Conservation (phyloP, 352 stramenopile species). For the Phytophthora pini region DNA sequence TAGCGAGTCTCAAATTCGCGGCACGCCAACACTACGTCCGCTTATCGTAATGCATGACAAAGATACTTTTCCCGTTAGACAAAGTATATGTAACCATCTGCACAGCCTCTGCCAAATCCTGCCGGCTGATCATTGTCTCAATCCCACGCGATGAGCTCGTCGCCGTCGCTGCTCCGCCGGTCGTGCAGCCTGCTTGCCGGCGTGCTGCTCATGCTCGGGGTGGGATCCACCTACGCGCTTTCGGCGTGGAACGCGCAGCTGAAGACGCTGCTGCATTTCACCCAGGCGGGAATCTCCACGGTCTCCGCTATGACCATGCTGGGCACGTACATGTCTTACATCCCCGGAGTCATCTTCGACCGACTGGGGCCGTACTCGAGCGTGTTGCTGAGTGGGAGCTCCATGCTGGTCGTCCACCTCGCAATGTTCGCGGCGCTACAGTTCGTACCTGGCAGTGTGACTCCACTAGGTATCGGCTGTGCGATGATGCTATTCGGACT, state of each 20-base stretch:
- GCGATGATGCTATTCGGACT: conserved; percentile 69
- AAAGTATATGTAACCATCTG: conserved; percentile 23
- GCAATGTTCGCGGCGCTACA: conserved; percentile 56
- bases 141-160: conserved; percentile 6
- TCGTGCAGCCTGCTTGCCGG: conserved; percentile 62
- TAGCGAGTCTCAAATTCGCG: conserved; percentile 60
- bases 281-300: conserved; percentile 73
- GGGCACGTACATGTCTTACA: conserved; percentile 80
- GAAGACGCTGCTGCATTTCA: conserved; percentile 77
- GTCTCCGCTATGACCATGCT: conserved; percentile 81
- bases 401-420: conserved; percentile 47
- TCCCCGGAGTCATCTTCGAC: conserved; percentile 78
- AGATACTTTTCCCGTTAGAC: conserved; percentile 21
- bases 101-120: conserved; percentile 2
- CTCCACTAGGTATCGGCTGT: conserved; percentile 55
- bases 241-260: conserved; percentile 88
- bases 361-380: conserved; percentile 66
- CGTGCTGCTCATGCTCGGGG: conserved; percentile 69
- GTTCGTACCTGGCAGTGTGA: conserved; percentile 46
- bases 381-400: conserved; percentile 53
- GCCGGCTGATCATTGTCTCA: conserved; percentile 4
- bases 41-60: conserved; percentile 5
- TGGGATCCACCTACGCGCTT: conserved; percentile 82
- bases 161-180: conserved; percentile 30
- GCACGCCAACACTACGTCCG: conserved; percentile 20